Evolutionary conservation across 331 rosid genomes (phyloP).

Genomic region (Saraca asoca): DNA sequence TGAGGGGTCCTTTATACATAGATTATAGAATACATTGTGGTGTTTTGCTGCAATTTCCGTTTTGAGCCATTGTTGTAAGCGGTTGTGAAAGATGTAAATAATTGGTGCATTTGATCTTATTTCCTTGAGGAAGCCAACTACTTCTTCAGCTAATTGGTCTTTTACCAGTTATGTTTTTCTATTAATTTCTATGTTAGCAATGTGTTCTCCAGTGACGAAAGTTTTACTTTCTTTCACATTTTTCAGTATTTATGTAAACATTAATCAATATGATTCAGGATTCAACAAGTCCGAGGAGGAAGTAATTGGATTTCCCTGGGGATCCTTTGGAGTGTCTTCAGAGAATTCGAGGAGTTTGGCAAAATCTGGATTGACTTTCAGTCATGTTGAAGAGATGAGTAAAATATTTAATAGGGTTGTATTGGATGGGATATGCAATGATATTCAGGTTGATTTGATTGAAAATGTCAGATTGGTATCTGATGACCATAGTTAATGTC

Average conservation of each 20-base stretch:
- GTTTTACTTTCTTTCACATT: conserved; percentile 4
- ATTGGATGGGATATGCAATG: conserved; percentile 28
- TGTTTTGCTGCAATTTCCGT: conserved; percentile 7
- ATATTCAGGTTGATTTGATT: conserved; percentile 42
- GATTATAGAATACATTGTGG: not conserved
- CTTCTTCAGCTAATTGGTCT: no score
- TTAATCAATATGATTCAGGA: conserved; percentile 39
- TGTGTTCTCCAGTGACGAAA: conserved; percentile 3
- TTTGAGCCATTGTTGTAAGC: not conserved
- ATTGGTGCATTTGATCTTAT: no score
- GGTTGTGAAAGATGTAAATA: no score
- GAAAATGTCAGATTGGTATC: conserved; percentile 37
- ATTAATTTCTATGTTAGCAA: not conserved
- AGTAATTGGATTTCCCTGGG: conserved; percentile 9
- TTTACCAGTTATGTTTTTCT: no score
- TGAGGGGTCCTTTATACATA: not conserved
- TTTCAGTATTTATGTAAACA: conserved; percentile 22
- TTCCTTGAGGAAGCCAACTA: no score
- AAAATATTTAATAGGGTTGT: conserved; percentile 18
- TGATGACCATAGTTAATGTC: conserved; percentile 37
- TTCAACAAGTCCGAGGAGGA: conserved; percentile 21
- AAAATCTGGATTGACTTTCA: conserved; percentile 38
- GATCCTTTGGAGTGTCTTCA: not conserved
- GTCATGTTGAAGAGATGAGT: conserved; percentile 28
- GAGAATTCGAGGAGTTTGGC: conserved; percentile 15